Base-by-base conservation (phyloP, 163 green algal genomes). In the Scenedesmus sp. region DNA sequence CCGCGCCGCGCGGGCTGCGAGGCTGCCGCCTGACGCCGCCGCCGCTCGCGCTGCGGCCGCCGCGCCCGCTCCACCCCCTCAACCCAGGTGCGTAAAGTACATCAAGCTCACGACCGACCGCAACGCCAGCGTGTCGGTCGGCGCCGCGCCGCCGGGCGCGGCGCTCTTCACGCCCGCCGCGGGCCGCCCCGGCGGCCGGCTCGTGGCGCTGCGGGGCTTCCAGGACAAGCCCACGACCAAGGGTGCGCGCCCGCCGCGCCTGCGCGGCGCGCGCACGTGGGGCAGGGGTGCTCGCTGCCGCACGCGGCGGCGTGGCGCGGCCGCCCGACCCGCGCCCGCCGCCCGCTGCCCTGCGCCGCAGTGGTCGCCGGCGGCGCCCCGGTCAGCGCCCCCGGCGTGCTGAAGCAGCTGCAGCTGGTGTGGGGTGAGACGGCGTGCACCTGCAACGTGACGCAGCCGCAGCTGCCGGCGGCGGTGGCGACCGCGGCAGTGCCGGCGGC, bases 341-440 rank as follows among this genome's bases (percentile, higher is more conserved):
- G 28, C 63, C 22, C 44, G 33, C 34, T 66, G 7, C 29, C 11
- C 29, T 33, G 17, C 54, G 4, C n/a, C 44, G 67, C 67, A 76
- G 66, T 50, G 48, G 67, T 53, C 10, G 64, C 51, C 18, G 20
- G 28, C 6, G 45, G 31, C 11, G 64, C 28, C 13, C 67, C 67
- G 2, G 39, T 53, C n/a, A 28, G n/a, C 24, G 62, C 31, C 11
- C 7, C 39, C 10, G 69, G 69, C 28, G 69, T 77, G 15, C 54
- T 77, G 10, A 77, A 77, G 54, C 69, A 77, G 69, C 50, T 77
- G 54, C 69, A 77, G 54, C 65, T 77, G 29, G 69, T 77, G 1
- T 77, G 69, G 69, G 69, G 53, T n/a, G 69, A 44, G 4, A 39
- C 24, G 9, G 34, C 33, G 10, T 77, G 69, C 54, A 67, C 56